Evolutionary conservation across 2,329 filamentous ascomycete species (phyloP).

Genomic region (Cladosporium velox): DNA sequence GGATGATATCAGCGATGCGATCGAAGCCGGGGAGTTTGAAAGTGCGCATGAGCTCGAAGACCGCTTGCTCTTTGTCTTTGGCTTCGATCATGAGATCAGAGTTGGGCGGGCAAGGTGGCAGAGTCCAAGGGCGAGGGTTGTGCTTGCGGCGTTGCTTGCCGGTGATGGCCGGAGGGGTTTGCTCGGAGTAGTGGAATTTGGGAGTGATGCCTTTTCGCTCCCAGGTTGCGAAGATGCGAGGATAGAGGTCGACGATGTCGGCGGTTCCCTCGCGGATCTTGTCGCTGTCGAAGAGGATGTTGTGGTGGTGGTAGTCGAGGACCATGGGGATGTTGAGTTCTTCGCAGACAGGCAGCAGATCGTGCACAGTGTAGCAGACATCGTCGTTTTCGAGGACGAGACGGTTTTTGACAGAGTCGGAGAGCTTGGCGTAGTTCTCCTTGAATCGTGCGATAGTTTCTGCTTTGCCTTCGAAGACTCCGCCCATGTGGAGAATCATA

Average conservation of each 20-base stretch:
- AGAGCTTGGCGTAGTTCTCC: conserved; percentile 68
- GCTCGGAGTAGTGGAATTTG: conserved; percentile 97
- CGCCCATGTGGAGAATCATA: conserved; percentile 94
- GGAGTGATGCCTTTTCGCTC: conserved; percentile 78
- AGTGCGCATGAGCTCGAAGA: conserved; percentile 88
- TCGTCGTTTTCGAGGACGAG: conserved; percentile 94
- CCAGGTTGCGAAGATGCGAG: conserved; percentile 83
- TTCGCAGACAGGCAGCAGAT: conserved; percentile 85
- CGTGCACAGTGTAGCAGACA: conserved; percentile 88
- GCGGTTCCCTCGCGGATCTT: conserved; percentile 79
- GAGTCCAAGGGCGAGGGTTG: conserved; percentile 71
- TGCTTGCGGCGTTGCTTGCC: conserved; percentile 80
- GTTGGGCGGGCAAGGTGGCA: conserved; percentile 78
- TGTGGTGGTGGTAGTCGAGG: conserved; percentile 93
- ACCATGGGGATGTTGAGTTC: conserved; percentile 92
- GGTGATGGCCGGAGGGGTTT: conserved; percentile 73
- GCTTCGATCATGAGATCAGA: conserved; percentile 99
- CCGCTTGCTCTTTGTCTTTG: conserved; percentile 96
- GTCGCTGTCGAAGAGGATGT: conserved; percentile 78
- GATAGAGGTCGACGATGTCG: conserved; percentile 74
- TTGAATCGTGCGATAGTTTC: conserved; percentile 78
- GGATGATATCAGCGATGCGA: conserved; percentile 73
- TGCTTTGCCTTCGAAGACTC: conserved; percentile 81
- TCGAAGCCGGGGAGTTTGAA: conserved; percentile 83
- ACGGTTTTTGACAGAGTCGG: conserved; percentile 72